A percentile compares a stretch with the other conserved stretches of the same genome.
These are phyloP conservation scores for Aspergillus quadrilineatus DNA, from an alignment of 2,329 filamentous ascomycete genomes.

Conservation along the genomic window DNA sequence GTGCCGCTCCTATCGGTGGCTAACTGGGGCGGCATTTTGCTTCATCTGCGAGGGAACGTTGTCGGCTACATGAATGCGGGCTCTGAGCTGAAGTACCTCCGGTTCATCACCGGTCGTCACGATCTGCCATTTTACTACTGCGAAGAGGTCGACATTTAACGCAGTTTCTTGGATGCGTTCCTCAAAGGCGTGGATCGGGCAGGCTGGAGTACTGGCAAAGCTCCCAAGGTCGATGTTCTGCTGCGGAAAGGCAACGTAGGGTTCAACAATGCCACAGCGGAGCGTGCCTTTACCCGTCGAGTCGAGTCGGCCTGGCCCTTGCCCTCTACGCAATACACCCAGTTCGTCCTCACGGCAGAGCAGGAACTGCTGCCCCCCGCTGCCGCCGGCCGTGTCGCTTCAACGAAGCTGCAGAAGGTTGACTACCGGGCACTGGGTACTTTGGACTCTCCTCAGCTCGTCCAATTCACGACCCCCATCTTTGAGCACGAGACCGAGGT, in stretches of 20 bases:
- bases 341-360: constrained; percentile 58
- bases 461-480: constrained; percentile 59
- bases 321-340: constrained; percentile 62
- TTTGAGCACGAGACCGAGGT: constrained; percentile 67
- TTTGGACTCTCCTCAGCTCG: constrained; percentile 52
- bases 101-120: constrained; percentile 68
- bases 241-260: constrained; percentile 67
- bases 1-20: constrained; percentile 66
- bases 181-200: constrained; percentile 64
- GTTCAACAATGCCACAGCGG: constrained; percentile 62
- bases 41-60: constrained; percentile 69
- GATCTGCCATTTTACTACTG: constrained; percentile 71
- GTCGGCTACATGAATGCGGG: constrained; percentile 64
- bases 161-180: constrained; percentile 68
- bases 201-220: constrained; percentile 49
- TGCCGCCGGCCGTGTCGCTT: constrained; percentile 55
- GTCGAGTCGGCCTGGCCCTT: constrained; percentile 67
- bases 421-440: too few relatives aligned
- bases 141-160: constrained; percentile 67
- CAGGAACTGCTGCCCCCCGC: constrained; percentile 39
- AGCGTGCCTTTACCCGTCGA: constrained; percentile 56
- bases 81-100: constrained; percentile 66
- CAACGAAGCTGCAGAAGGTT: too few relatives aligned
- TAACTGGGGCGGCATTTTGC: constrained; percentile 69
- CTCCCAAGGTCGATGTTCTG: constrained; percentile 60